phyloP scores from a whole-genome alignment of 2,329 filamentous ascomycete species.

The Keithomyces neogunnii region DNA sequence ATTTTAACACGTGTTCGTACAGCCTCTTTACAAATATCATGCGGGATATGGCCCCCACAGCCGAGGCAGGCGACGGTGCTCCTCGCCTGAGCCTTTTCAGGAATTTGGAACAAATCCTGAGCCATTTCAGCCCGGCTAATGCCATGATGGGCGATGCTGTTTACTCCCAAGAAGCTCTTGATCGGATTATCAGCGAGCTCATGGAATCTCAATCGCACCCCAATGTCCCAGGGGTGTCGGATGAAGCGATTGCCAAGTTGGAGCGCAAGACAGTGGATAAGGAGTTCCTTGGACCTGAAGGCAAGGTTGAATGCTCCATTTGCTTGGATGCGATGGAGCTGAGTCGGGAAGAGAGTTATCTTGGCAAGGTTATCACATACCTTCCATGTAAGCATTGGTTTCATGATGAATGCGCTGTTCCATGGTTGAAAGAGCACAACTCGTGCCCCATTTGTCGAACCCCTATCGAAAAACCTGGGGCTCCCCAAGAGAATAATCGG shows the following conservation, averaged over 20 bases:
- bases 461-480: slow-evolving; percentile 35
- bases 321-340: slow-evolving; percentile 80
- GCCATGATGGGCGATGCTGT: slow-evolving; percentile 68
- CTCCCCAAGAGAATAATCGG: slow-evolving; percentile 11
- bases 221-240: slow-evolving; percentile 71
- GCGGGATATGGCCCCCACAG: slow-evolving; percentile 27
- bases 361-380: slow-evolving; percentile 62
- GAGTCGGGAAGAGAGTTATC: neutral
- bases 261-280: slow-evolving; percentile 62
- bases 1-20: neutral
- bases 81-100: slow-evolving; percentile 15
- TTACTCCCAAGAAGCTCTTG: slow-evolving; percentile 82
- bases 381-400: slow-evolving; percentile 94
- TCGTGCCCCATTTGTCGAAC: slow-evolving; percentile 79
- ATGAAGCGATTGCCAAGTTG: slow-evolving; percentile 64
- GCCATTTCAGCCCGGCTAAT: slow-evolving; percentile 43
- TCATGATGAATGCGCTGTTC: slow-evolving; percentile 69
- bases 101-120: slow-evolving; percentile 45
- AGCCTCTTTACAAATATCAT: slow-evolving; percentile 42
- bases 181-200: slow-evolving; percentile 76
- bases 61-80: slow-evolving; percentile 14
- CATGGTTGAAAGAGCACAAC: slow-evolving; percentile 85
- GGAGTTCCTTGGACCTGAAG: slow-evolving; percentile 57
- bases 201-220: slow-evolving; percentile 76
- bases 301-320: slow-evolving; percentile 81